These are phyloP conservation scores for Gossypium gossypioides DNA, from an alignment of 441 rosid genomes.

Conservation along the genomic window DNA sequence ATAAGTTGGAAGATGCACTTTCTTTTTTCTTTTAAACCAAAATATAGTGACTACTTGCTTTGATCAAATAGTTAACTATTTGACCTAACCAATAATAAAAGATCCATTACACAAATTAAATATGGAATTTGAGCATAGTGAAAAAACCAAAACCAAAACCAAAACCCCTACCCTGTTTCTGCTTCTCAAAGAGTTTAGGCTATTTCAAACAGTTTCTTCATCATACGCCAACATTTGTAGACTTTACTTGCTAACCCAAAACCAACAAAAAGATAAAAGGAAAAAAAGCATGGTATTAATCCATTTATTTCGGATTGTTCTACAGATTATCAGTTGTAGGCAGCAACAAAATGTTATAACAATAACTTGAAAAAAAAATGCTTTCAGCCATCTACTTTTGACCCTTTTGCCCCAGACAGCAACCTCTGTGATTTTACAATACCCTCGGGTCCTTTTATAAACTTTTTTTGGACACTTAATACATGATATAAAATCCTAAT, in stretches of 20 bases:
- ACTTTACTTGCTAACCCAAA: neutral
- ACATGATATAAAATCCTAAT: too few relatives aligned
- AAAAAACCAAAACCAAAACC: too few relatives aligned
- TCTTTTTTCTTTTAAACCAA: too few relatives aligned
- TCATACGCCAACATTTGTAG: neutral
- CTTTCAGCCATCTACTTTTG: neutral
- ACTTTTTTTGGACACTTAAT: too few relatives aligned
- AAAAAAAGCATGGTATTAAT: neutral
- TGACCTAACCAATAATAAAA: too few relatives aligned
- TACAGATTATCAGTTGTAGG: neutral
- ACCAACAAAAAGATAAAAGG: neutral
- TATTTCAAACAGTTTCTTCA: neutral
- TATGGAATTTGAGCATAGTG: too few relatives aligned
- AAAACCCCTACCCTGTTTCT: too few relatives aligned
- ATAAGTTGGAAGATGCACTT: too few relatives aligned
- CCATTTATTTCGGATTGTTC: neutral
- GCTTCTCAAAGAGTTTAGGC: neutral
- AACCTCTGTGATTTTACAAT: neutral
- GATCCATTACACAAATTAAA: too few relatives aligned
- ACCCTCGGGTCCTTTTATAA: neutral
- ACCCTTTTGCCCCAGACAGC: neutral
- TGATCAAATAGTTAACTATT: too few relatives aligned
- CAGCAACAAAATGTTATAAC: slow-evolving; percentile 6
- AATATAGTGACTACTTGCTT: too few relatives aligned
- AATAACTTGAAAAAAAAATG: slow-evolving; percentile 5